phyloP scores from a whole-genome alignment of 192 early-diverging fungal species.

The Podila epigama region DNA sequence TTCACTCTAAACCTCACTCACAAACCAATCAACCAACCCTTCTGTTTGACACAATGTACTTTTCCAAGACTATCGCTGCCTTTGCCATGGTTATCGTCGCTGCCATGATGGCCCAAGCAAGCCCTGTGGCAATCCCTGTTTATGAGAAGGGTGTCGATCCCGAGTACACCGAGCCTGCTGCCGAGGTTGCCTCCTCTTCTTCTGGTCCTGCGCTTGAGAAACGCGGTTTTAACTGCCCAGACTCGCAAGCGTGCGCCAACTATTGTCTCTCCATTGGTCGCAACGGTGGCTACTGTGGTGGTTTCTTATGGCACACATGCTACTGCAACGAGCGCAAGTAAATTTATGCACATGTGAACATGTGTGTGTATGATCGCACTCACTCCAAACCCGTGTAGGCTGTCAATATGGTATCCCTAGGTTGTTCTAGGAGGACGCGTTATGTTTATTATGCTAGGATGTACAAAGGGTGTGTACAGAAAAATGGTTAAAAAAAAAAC shows the following conservation, averaged over 20 bases:
- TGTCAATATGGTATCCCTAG: too few species aligned
- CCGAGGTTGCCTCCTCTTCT: not conserved
- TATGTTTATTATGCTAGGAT: too few species aligned
- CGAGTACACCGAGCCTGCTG: not conserved
- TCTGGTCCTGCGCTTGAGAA: not conserved
- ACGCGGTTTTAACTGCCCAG: slow-evolving; percentile 3
- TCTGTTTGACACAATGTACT: not conserved
- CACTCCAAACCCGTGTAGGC: not conserved
- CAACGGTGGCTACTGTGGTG: slow-evolving; percentile 11
- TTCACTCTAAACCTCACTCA: not conserved
- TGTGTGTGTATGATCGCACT: not conserved
- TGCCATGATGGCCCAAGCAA: not conserved
- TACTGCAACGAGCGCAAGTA: not conserved
- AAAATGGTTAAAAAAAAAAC: too few species aligned
- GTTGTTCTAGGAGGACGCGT: too few species aligned
- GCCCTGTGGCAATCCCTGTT: not conserved
- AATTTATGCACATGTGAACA: not conserved
- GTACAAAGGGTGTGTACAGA: too few species aligned
- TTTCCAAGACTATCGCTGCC: not conserved
- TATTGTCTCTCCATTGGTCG: not conserved
- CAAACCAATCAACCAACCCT: not conserved
- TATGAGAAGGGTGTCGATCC: not conserved
- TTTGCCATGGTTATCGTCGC: not conserved
- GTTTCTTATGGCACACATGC: slow-evolving; percentile 9
- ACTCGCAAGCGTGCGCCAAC: slow-evolving; percentile 1